phyloP scores from a whole-genome alignment of 805 yeast genomes.

The Grigorovia transvaalensis region DNA sequence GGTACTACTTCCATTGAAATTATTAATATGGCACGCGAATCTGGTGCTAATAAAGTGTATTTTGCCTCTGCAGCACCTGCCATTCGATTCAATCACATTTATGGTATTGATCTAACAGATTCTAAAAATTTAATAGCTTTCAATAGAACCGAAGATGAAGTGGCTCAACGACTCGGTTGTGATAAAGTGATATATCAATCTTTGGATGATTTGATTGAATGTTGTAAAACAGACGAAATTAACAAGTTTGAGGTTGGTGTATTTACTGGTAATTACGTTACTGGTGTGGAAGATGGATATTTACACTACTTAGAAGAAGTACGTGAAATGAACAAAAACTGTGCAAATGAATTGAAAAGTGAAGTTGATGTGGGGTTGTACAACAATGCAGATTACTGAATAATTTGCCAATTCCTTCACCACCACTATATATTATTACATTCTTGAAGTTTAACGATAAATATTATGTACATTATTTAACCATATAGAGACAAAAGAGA shows the following conservation, averaged over 20 bases:
- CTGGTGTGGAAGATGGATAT: slow-evolving; percentile 85
- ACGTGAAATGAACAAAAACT: slow-evolving; percentile 63
- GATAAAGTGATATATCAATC: slow-evolving; percentile 86
- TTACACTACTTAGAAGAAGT: slow-evolving; percentile 71
- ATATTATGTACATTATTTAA: neutral
- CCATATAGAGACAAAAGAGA: neutral
- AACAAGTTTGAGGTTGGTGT: slow-evolving; percentile 87
- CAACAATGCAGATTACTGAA: slow-evolving; percentile 43
- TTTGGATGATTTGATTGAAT: slow-evolving; percentile 68
- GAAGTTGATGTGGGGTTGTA: slow-evolving; percentile 60
- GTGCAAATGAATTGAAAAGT: slow-evolving; percentile 59
- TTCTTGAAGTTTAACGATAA: neutral
- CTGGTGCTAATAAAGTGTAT: slow-evolving; percentile 92
- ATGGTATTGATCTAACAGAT: slow-evolving; percentile 96
- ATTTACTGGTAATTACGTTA: slow-evolving; percentile 85
- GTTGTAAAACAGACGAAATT: slow-evolving; percentile 46
- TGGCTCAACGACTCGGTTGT: slow-evolving; percentile 74
- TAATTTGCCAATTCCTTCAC: neutral
- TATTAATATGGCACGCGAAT: slow-evolving; percentile 96
- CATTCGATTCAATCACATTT: slow-evolving; percentile 90
- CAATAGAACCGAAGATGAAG: slow-evolving; percentile 61
- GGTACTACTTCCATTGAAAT: slow-evolving; percentile 97
- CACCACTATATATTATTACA: neutral
- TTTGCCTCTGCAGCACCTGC: slow-evolving; percentile 98
- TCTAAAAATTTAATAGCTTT: slow-evolving; percentile 88